Base-by-base conservation (phyloP, 2,329 filamentous ascomycete genomes). In the Cytospora leucostoma region DNA sequence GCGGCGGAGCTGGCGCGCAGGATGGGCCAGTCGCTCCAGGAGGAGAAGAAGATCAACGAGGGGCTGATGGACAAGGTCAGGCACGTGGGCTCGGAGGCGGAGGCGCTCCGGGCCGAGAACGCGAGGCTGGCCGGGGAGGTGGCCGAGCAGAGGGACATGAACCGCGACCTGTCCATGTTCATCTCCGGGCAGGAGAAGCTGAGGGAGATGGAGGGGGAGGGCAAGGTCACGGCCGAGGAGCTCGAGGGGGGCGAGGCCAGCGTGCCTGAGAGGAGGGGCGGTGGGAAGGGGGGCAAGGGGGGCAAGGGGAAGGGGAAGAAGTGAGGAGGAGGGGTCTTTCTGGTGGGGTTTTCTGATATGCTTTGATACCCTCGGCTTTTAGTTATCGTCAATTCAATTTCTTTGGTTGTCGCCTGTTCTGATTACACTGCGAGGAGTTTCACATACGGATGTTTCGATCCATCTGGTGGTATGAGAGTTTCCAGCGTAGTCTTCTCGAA, bases 41-140 rank as follows among this genome's bases (percentile, higher is more conserved):
- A 97, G 74, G 94, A 98, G 77, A 95, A 96, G 76, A 84, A 87
- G 17, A 87, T 98, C 59, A 91, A 88, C 59, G 88, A 92, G 68
- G 90, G 90, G 2, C 79, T 99, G 66, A 84, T 97, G 84, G 82
- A 88, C 73, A 83, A 91, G n/a, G 93, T 98, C 67, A 85, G 88
- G 67, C 88, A 91, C 68, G 76, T 96, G 51, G 86, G 89, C 65
- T 79, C 80, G 50, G 87, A 91, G 69, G 77, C 88, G 8, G 81
- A 83, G 62, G 78, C 68, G 21, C 75, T 92, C 19, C 80, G 83
- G 50, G 80, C 80, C 64, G 82, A 89, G 72, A 75, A 88, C 1
- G 79, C 80, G 33, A 80, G 79, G 49, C 75, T 90, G 4, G 84
- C 84, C 69, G 72, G 70, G 15, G 86, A 92, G 74, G 89, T 91